A percentile compares a stretch with the other conserved stretches of the same genome.
Evolutionary conservation across 768 basidiomycete species (phyloP).

Genomic region (Basidioascus undulatus): DNA sequence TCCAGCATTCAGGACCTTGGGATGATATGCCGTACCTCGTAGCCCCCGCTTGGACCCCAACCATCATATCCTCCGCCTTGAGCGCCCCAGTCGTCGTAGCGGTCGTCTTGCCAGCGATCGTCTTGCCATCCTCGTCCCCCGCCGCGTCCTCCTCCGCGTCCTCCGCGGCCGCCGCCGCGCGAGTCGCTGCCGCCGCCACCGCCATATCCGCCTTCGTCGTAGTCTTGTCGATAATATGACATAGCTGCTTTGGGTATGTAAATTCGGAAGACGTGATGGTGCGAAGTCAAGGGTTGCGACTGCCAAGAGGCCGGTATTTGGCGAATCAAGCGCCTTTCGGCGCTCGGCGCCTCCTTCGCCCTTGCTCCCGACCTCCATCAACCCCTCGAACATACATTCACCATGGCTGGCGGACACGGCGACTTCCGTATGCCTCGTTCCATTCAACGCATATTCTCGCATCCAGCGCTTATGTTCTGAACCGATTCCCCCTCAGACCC

Average conservation of each 20-base stretch:
- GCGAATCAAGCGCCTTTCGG: not conserved
- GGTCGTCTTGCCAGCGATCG: slow-evolving; percentile 29
- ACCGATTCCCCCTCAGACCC: slow-evolving; percentile 23
- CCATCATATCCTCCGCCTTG: slow-evolving; percentile 13
- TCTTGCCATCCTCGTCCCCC: slow-evolving; percentile 32
- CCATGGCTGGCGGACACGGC: slow-evolving; percentile 45
- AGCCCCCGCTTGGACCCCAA: too few species aligned
- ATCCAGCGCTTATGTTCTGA: slow-evolving; percentile 5
- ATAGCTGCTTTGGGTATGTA: slow-evolving; percentile 24
- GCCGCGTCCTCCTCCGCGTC: slow-evolving; percentile 9
- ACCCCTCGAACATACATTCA: too few species aligned
- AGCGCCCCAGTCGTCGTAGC: too few species aligned
- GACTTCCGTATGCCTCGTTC: slow-evolving; percentile 12
- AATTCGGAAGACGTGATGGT: slow-evolving; percentile 3
- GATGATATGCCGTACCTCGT: not conserved
- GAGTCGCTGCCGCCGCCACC: not conserved
- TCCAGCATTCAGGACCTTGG: slow-evolving; percentile 3
- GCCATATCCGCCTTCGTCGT: not conserved
- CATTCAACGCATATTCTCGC: slow-evolving; percentile 1
- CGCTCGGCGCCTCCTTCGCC: slow-evolving; percentile 10
- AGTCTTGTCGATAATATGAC: slow-evolving; percentile 27
- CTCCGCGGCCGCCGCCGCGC: not conserved
- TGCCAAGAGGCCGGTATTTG: not conserved
- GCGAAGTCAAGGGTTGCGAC: slow-evolving; percentile 7
- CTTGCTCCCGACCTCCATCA: too few species aligned